These are phyloP conservation scores for Suhomyces atakaporum DNA, from an alignment of 1,139 yeast genomes.

Conservation along the genomic window DNA sequence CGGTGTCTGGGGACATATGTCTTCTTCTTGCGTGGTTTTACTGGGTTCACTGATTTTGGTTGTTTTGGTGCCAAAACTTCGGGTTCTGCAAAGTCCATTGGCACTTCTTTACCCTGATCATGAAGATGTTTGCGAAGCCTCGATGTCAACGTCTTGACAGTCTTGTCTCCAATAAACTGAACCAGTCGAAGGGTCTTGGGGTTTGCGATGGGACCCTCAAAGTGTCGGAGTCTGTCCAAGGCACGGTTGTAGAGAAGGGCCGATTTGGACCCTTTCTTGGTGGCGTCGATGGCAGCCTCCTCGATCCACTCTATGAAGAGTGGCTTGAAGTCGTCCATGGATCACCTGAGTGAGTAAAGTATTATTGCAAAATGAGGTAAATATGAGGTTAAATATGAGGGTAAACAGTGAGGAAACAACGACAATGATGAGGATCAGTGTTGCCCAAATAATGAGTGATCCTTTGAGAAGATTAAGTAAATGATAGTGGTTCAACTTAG, in stretches of 20 bases:
- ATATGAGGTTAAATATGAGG: no score
- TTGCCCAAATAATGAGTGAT: no score
- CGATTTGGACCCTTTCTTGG: constrained; percentile 41
- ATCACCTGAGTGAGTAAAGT: no score
- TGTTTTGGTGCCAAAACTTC: constrained; percentile 9
- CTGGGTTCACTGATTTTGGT: constrained; percentile 3
- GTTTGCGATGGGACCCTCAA: constrained; percentile 45
- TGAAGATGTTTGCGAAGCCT: constrained; percentile 49
- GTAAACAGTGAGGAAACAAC: no score
- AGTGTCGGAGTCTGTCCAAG: constrained; percentile 43
- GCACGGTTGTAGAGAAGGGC: constrained; percentile 53
- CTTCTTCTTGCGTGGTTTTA: constrained; percentile 32
- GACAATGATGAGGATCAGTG: no score
- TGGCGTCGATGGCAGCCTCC: constrained; percentile 46
- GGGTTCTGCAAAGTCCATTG: constrained; percentile 33
- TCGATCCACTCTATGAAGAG: constrained; percentile 55
- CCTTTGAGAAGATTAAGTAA: no score
- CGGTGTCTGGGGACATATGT: constrained; percentile 74
- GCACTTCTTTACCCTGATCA: constrained; percentile 40
- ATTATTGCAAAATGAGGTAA: no score
- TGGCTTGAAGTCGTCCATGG: constrained; percentile 25
- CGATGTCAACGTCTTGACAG: constrained; percentile 47
- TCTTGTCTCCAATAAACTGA: constrained; percentile 64
- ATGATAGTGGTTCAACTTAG: no score
- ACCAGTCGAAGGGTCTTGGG: constrained; percentile 54